phyloP scores from a whole-genome alignment of 1,139 yeast species.

The Nadsonia commutata region DNA sequence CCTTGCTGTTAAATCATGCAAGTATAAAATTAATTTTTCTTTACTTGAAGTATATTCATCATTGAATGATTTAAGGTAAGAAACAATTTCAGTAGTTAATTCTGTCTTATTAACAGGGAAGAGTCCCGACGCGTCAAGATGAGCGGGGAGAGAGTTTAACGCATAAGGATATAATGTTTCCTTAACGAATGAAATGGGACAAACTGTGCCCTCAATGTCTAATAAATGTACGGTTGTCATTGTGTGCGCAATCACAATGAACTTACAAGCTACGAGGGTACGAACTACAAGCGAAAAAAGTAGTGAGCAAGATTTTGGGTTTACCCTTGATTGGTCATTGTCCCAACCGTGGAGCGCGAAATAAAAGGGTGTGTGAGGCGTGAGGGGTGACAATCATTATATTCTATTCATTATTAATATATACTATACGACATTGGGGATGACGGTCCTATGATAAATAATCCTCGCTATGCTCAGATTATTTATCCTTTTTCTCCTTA shows the following conservation, averaged over 20 bases:
- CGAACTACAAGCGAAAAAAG: too few species aligned
- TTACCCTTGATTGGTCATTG: too few species aligned
- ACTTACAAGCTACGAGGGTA: too few species aligned
- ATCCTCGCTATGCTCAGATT: slow-evolving; percentile 36
- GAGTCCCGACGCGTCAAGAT: slow-evolving; percentile 17
- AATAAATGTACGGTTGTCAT: slow-evolving; percentile 28
- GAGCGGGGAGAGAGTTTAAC: slow-evolving; percentile 12
- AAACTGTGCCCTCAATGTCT: slow-evolving; percentile 86
- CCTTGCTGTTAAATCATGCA: slow-evolving; percentile 38
- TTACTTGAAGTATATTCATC: slow-evolving; percentile 18
- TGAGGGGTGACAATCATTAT: too few species aligned
- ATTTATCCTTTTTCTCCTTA: slow-evolving; percentile 11
- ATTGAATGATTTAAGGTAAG: slow-evolving; percentile 34
- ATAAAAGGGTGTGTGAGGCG: too few species aligned
- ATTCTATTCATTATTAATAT: too few species aligned
- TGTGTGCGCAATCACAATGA: too few species aligned
- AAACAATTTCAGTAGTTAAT: slow-evolving; percentile 1
- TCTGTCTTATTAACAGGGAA: not conserved
- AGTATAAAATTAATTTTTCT: slow-evolving; percentile 29
- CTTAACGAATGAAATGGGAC: slow-evolving; percentile 80
- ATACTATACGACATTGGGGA: too few species aligned
- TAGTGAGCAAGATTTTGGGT: too few species aligned
- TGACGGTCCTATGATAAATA: too few species aligned
- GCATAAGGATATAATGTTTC: slow-evolving; percentile 41
- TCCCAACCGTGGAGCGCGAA: too few species aligned